Evolutionary conservation across 495 filamentous ascomycete genomes (phyloP).

Genomic region (Talaromyces thailandensis): DNA sequence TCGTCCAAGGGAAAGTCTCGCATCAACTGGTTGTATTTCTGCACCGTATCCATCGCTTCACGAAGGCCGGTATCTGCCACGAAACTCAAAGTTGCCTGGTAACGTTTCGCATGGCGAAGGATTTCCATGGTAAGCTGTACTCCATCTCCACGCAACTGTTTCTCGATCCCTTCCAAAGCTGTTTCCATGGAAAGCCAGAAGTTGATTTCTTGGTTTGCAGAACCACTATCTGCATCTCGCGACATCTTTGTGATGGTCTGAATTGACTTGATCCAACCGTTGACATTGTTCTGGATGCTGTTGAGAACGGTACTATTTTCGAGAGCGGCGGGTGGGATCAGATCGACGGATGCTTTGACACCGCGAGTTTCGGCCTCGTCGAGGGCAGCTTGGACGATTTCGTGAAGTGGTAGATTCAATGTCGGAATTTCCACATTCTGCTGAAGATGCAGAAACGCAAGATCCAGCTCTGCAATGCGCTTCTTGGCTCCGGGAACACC

Average conservation of each 20-base stretch:
- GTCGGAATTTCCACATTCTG: conserved; percentile 98
- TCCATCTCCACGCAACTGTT: conserved; percentile 77
- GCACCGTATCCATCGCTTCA: conserved; percentile 87
- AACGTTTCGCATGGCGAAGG: conserved; percentile 88
- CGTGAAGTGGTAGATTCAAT: conserved; percentile 73
- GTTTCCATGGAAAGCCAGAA: conserved; percentile 97
- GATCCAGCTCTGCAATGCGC: conserved; percentile 85
- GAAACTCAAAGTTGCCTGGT: conserved; percentile 94
- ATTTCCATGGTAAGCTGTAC: conserved; percentile 90
- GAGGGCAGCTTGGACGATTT: conserved; percentile 74
- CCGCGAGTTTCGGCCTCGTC: conserved; percentile 59
- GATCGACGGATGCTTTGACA: conserved; percentile 60
- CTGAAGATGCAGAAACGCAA: conserved; percentile 82
- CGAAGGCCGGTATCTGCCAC: conserved; percentile 88
- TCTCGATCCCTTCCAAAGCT: conserved; percentile 80
- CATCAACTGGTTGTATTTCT: conserved; percentile 98
- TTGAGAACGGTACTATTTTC: conserved; percentile 88
- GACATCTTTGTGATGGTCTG: conserved; percentile 94
- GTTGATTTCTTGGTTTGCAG: conserved; percentile 93
- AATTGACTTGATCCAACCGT: conserved; percentile 96
- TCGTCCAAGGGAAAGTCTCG: conserved; percentile 95
- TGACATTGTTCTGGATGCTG: conserved; percentile 84
- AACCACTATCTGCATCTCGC: conserved; percentile 77
- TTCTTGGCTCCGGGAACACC: conserved; percentile 96
- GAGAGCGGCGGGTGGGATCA: conserved; percentile 62